phyloP scores from a whole-genome alignment of 805 yeast genomes.

The Candida montana region DNA sequence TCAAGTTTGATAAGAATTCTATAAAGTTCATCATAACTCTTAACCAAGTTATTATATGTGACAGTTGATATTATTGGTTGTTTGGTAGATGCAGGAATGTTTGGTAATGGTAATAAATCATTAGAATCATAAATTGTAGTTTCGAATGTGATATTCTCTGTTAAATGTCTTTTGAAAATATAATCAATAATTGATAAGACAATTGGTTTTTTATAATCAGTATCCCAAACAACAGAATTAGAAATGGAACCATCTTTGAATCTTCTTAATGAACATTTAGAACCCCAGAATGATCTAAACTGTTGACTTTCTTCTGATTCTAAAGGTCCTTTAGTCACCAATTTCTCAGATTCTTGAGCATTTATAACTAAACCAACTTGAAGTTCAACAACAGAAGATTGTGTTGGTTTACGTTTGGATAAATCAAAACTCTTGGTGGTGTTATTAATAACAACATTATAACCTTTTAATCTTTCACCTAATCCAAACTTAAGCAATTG shows the following conservation, averaged over 20 bases:
- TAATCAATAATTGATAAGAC: constrained; percentile 60
- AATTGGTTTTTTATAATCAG: constrained; percentile 53
- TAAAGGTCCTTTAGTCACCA: constrained; percentile 84
- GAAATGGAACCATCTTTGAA: constrained; percentile 89
- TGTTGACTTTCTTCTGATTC: constrained; percentile 50
- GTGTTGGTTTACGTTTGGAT: constrained; percentile 48
- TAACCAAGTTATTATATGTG: constrained; percentile 38
- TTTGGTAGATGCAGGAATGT: constrained; percentile 49
- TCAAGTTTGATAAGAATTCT: constrained; percentile 44
- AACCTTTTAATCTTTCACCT: constrained; percentile 38
- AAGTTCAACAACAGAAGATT: constrained; percentile 27
- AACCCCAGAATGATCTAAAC: constrained; percentile 88
- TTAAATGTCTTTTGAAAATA: constrained; percentile 59
- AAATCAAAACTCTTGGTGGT: constrained; percentile 25
- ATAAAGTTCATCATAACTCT: constrained; percentile 54
- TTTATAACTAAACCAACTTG: constrained; percentile 65
- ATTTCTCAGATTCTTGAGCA: constrained; percentile 67
- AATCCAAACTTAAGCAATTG: constrained; percentile 52
- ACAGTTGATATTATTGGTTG: constrained; percentile 43
- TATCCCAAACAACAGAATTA: constrained; percentile 86
- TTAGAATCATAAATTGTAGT: constrained; percentile 42
- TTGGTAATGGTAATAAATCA: constrained; percentile 51
- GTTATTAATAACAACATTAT: constrained; percentile 29
- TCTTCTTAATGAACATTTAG: constrained; percentile 76
- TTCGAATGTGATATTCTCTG: constrained; percentile 29